Percentiles rank a stretch among this genome's conserved stretches.
Evolutionary conservation across 805 yeast genomes (phyloP).

Genomic region (Metschnikowia colocasiae): DNA sequence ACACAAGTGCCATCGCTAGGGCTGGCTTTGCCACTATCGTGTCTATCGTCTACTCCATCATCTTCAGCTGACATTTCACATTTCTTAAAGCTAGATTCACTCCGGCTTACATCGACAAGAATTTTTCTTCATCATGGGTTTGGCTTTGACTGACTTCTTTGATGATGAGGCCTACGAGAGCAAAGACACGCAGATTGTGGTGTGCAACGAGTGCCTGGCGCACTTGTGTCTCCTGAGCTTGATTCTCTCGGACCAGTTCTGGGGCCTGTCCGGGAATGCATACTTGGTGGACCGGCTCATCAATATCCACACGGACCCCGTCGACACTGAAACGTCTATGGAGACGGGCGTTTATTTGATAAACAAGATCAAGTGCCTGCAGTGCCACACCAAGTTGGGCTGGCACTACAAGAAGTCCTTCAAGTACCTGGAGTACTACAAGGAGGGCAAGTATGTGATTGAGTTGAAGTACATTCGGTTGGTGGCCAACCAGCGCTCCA

Average conservation of each 20-base stretch:
- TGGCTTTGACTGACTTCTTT: constrained; percentile 38
- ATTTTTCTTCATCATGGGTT: constrained; percentile 29
- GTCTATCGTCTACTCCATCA: no score
- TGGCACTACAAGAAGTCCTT: constrained; percentile 41
- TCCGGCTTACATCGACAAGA: no score
- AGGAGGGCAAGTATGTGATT: constrained; percentile 44
- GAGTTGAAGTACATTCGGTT: constrained; percentile 34
- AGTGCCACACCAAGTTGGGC: constrained; percentile 34
- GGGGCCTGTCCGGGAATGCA: constrained; percentile 41
- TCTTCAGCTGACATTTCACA: no score
- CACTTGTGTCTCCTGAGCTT: constrained; percentile 38
- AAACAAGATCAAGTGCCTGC: constrained; percentile 37
- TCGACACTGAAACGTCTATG: constrained; percentile 34
- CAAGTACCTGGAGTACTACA: constrained; percentile 34
- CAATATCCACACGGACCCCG: constrained; percentile 27
- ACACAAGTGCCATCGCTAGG: neutral
- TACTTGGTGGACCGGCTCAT: constrained; percentile 38
- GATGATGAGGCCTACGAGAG: constrained; percentile 35
- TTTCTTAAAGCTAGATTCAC: no score
- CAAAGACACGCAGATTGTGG: constrained; percentile 35
- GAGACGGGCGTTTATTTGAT: constrained; percentile 38
- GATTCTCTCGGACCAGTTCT: constrained; percentile 36
- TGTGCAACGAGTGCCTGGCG: constrained; percentile 38
- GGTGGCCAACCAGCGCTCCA: constrained; percentile 34
- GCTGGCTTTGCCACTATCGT: neutral